Evolutionary conservation across 202 grass and related monocot species (phyloP).

Genomic region (Musa balbisiana): DNA sequence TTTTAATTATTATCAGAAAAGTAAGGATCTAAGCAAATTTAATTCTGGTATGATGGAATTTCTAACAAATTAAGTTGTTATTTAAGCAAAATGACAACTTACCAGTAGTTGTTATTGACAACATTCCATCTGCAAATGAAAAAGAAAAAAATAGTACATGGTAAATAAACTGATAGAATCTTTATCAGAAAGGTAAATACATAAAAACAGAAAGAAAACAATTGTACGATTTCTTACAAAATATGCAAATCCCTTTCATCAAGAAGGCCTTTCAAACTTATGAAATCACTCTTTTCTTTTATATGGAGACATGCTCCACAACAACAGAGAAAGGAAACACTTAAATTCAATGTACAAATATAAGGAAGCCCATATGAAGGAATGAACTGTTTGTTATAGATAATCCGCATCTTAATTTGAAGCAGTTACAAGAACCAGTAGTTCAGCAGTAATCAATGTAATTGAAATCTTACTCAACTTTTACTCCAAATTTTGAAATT

Average conservation of each 20-base stretch:
- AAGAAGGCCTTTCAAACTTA: neutral
- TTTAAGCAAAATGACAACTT: constrained; percentile 11
- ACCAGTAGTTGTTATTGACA: constrained; percentile 63
- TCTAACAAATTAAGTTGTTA: neutral
- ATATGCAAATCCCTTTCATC: neutral
- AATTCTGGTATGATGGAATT: neutral
- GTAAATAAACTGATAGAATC: neutral
- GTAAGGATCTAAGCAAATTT: neutral
- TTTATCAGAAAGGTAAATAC: neutral
- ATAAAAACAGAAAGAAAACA: constrained; percentile 22
- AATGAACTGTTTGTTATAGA: neutral
- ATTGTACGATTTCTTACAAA: neutral
- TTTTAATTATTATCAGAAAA: neutral
- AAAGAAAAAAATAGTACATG: constrained; percentile 24
- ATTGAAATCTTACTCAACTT: neutral
- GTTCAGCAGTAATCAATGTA: neutral
- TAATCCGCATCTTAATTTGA: neutral
- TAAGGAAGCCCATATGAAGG: neutral
- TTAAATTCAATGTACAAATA: neutral
- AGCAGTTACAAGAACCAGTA: neutral
- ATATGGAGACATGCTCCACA: neutral
- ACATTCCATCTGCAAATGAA: constrained; percentile 55
- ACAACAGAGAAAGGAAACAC: neutral
- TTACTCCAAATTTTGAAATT: neutral
- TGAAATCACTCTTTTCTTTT: no score